Evolutionary conservation across 805 yeast species (phyloP).

Genomic region (Tetrapisispora phaffii): DNA sequence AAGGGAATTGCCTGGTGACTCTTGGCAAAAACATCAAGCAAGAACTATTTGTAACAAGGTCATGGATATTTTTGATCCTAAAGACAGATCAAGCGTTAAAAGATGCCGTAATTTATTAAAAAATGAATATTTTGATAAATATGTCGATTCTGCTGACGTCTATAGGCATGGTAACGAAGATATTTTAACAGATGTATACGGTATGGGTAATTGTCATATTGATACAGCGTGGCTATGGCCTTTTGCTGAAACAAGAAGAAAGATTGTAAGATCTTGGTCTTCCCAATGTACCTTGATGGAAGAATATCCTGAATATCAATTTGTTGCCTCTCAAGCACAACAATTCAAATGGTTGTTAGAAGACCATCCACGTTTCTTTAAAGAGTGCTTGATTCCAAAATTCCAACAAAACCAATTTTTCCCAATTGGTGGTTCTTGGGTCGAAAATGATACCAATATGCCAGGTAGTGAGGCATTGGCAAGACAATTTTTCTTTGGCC

Average conservation of each 20-base stretch:
- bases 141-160: slow-evolving; percentile 57
- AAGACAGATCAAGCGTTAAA: slow-evolving; percentile 45
- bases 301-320: slow-evolving; percentile 82
- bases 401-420: slow-evolving; percentile 66
- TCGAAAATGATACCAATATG: slow-evolving; percentile 90
- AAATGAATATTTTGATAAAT: slow-evolving; percentile 49
- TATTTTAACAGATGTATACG: slow-evolving; percentile 52
- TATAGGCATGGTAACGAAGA: slow-evolving; percentile 34
- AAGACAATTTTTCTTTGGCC: slow-evolving; percentile 86
- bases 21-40: slow-evolving; percentile 80
- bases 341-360: slow-evolving; percentile 86
- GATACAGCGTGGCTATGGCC: slow-evolving; percentile 99
- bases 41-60: slow-evolving; percentile 69
- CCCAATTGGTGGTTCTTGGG: slow-evolving; percentile 97
- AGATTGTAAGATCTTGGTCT: slow-evolving; percentile 91
- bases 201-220: slow-evolving; percentile 90
- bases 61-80: slow-evolving; percentile 73
- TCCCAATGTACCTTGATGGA: slow-evolving; percentile 80
- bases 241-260: slow-evolving; percentile 91
- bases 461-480: slow-evolving; percentile 90
- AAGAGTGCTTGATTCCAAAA: slow-evolving; percentile 48
- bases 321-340: slow-evolving; percentile 93
- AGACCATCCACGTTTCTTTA: slow-evolving; percentile 76
- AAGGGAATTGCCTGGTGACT: slow-evolving; percentile 63
- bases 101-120: slow-evolving; percentile 60